Percentiles rank a stretch among this genome's conserved stretches.
Conservation (phyloP, 495 filamentous ascomycete genomes). For the Annulohypoxylon moriforme region DNA sequence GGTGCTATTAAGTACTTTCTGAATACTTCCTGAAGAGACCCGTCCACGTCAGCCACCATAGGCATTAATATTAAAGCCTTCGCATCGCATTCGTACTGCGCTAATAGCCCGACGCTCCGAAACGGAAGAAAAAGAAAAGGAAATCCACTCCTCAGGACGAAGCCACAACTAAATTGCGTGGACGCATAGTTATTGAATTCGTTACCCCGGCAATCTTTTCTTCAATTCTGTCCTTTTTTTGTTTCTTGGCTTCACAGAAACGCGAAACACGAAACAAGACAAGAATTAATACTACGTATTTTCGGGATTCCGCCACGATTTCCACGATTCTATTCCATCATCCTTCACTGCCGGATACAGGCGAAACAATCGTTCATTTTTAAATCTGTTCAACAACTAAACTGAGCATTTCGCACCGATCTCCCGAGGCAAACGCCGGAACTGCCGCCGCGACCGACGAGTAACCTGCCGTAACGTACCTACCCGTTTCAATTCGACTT, state of each 20-base stretch:
- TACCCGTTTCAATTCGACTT: constrained; percentile 2
- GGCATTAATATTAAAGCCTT: constrained; percentile 33
- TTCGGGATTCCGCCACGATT: constrained; percentile 23
- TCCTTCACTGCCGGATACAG: constrained; percentile 20
- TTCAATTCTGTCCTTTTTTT: neutral
- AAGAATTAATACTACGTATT: neutral
- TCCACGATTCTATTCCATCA: constrained; percentile 30
- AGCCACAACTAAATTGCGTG: constrained; percentile 38
- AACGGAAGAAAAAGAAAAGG: constrained; percentile 20
- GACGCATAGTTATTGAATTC: constrained; percentile 20
- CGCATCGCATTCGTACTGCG: constrained; percentile 16
- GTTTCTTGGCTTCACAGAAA: neutral
- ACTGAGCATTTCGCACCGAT: constrained; percentile 19
- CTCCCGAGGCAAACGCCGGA: constrained; percentile 38
- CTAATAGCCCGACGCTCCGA: constrained; percentile 19
- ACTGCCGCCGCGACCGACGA: constrained; percentile 30
- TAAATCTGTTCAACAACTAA: constrained; percentile 7
- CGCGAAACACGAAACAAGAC: neutral
- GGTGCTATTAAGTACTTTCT: constrained; percentile 20
- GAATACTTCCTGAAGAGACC: constrained; percentile 2
- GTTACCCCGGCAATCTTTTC: constrained; percentile 11
- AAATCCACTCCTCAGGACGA: constrained; percentile 28
- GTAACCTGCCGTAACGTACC: constrained; percentile 30
- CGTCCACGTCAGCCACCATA: constrained; percentile 35
- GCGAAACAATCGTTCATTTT: constrained; percentile 33